phyloP scores from a whole-genome alignment of 116 monocot species.

The Trichopus zeylanicus region DNA sequence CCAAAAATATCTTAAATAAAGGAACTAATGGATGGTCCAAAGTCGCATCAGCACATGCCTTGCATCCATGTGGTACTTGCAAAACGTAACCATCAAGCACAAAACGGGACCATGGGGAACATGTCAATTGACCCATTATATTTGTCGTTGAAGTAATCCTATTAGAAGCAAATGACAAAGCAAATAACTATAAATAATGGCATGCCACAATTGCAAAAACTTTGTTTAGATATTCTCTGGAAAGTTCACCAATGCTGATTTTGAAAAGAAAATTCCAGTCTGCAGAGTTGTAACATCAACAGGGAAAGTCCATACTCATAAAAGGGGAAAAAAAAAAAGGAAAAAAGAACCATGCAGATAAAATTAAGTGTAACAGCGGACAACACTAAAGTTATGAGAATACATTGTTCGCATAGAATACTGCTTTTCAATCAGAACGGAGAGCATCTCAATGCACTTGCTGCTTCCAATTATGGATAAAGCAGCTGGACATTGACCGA shows the following conservation, averaged over 20 bases:
- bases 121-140: no score
- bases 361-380: background rate
- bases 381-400: constrained; percentile 2
- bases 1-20: background rate
- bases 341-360: no score
- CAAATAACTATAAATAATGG: no score
- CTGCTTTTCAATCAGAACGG: background rate
- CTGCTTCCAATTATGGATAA: background rate
- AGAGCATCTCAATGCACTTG: background rate
- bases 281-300: background rate
- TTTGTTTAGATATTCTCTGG: no score
- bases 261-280: background rate
- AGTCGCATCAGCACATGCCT: background rate
- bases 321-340: no score
- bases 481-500: background rate
- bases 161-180: background rate
- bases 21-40: background rate
- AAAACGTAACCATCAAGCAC: no score
- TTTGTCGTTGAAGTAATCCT: background rate
- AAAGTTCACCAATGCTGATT: background rate
- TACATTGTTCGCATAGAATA: background rate
- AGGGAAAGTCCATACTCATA: no score
- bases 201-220: background rate
- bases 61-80: no score
- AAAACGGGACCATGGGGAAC: no score